Evolutionary conservation across 441 rosid genomes (phyloP).

Genomic region (Jatropha multifida): DNA sequence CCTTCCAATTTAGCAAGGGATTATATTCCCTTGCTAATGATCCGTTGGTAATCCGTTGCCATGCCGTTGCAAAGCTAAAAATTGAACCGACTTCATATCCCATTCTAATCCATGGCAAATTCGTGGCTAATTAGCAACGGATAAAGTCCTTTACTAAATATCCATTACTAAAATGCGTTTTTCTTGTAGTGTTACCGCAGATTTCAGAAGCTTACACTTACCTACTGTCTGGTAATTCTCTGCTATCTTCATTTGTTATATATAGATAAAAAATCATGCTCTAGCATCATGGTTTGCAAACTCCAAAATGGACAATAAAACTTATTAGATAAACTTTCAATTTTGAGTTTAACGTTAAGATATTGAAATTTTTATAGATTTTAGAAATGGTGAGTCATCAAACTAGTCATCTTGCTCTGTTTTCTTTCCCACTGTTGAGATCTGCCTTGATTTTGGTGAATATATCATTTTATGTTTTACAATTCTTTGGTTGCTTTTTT

Average conservation of each 20-base stretch:
- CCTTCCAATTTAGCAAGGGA: too few species aligned
- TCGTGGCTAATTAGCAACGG: too few species aligned
- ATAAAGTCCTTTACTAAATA: too few species aligned
- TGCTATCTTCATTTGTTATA: slow-evolving; percentile 17
- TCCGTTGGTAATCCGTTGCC: too few species aligned
- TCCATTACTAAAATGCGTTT: too few species aligned
- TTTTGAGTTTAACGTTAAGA: background rate
- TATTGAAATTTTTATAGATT: slow-evolving; percentile 5
- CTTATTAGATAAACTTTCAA: slow-evolving; percentile 17
- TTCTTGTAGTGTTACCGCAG: slow-evolving; percentile 34
- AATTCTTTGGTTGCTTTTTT: background rate
- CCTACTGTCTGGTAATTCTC: slow-evolving; percentile 59
- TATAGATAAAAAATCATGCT: slow-evolving; percentile 1
- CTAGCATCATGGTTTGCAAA: slow-evolving; percentile 40
- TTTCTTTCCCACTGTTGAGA: slow-evolving; percentile 6
- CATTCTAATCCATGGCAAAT: too few species aligned
- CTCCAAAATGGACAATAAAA: slow-evolving; percentile 36
- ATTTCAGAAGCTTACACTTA: slow-evolving; percentile 73
- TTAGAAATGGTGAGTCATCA: background rate
- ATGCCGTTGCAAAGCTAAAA: too few species aligned
- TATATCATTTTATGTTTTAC: background rate
- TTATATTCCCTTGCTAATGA: too few species aligned
- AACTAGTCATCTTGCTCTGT: background rate
- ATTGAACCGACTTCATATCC: too few species aligned
- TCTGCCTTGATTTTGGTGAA: slow-evolving; percentile 13